Base-by-base conservation (phyloP, 1,284 basidiomycete genomes). In the Fomitiporia mediterranea region DNA sequence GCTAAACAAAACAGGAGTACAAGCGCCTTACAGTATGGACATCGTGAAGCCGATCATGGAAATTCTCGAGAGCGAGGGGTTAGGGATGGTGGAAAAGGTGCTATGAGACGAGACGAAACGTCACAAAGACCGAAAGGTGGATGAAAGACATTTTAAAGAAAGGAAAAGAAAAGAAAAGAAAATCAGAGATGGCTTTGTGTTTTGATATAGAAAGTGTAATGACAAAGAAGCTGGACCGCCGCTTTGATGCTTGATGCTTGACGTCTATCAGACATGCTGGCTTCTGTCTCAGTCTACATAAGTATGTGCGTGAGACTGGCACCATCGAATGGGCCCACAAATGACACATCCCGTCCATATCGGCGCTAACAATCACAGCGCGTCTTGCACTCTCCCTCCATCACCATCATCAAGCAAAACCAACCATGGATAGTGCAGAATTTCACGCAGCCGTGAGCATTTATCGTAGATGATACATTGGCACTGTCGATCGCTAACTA, bases 21-120 rank as follows among this genome's bases (percentile, higher is more conserved):
- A 88, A 56, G 90, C 85, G 7, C 96, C 96, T 15, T 98, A 97
- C 73, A 83, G 81, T 63, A 88, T 89, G 74, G 88, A 91, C 66
- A 84, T 94, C 42, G 94, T 91, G 68, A 86, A 91, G 59, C 84
- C 91, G 35, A 82, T 98, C 65, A 78, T 91, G 48, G 80, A 79
- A 61, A 72, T 81, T 49, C 72, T 96, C 58, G 93, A 96, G 74
- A 80, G 78, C 61, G 92, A 96, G 75, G 91, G 92, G 9, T 72
- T 96, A 63, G 86, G 85, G 28, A 79, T 96, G 66, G 73, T 89
- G 51, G 94, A 97, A 74, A 77, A 76, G 62, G 76, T 83, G 5
- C 66, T 89, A 63, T 89, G 73, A 51, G 1, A 43, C 13, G 19
- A 17, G 7, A 8, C 9, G 5, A 3, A 21, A 42, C 3, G 5